These are phyloP conservation scores for Aspergillus ustus DNA, from an alignment of 2,329 filamentous ascomycete species.

Conservation along the genomic window DNA sequence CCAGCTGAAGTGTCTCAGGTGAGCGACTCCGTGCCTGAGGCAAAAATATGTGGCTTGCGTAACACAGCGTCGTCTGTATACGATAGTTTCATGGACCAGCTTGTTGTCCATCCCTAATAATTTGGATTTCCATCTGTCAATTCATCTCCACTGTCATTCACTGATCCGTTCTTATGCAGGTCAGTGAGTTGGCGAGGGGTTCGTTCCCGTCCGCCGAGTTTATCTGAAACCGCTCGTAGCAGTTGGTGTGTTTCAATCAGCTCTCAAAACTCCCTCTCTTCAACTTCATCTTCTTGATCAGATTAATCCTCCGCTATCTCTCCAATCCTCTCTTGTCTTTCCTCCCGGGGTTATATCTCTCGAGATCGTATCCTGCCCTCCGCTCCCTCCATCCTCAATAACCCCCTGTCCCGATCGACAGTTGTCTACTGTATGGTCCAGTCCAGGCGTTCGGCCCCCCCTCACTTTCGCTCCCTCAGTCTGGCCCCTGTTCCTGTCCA, in stretches of 20 bases:
- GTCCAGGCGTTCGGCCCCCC: conserved; percentile 14
- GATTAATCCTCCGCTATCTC: conserved; percentile 11
- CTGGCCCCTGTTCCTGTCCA: conserved; percentile 16
- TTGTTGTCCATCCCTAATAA: conserved; percentile 12
- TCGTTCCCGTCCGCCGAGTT: conserved; percentile 19
- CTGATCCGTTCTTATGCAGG: neutral
- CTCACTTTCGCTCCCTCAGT: conserved; percentile 15
- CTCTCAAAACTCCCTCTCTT: conserved; percentile 9
- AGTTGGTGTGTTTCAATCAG: conserved; percentile 22
- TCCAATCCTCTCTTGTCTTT: conserved; percentile 3
- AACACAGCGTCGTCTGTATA: conserved; percentile 14
- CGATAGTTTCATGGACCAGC: conserved; percentile 6
- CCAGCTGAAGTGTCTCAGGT: neutral
- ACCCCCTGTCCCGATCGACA: conserved; percentile 16
- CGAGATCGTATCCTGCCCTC: conserved; percentile 7
- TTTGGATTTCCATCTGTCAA: neutral
- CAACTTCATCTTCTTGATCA: conserved; percentile 12
- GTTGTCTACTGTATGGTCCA: conserved; percentile 18
- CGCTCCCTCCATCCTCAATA: conserved; percentile 1
- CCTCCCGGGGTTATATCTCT: conserved; percentile 4
- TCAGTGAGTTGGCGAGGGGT: conserved; percentile 19
- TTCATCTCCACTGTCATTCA: neutral
- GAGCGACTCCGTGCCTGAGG: conserved; percentile 1
- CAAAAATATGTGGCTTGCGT: conserved; percentile 7
- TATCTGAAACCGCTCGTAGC: conserved; percentile 27